Conservation (phyloP, 768 basidiomycete species). For the Boletus pseudopeckii region DNA sequence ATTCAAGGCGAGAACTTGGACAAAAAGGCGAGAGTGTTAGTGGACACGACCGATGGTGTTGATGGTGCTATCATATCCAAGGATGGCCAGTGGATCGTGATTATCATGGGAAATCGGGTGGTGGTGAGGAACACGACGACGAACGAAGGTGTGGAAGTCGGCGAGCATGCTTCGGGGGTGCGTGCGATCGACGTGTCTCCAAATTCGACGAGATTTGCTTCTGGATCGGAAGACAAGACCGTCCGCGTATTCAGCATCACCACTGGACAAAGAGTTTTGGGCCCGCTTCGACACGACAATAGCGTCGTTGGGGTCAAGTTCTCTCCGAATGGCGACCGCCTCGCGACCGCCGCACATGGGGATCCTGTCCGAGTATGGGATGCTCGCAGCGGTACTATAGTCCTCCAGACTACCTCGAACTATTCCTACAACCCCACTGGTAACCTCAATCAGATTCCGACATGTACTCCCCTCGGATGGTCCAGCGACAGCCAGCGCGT, state of each 20-base stretch:
- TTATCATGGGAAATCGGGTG: neutral
- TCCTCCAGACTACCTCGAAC: neutral
- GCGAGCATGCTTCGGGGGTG: neutral
- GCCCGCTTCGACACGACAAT: neutral
- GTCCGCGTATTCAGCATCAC: slow-evolving; percentile 5
- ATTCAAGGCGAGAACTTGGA: neutral
- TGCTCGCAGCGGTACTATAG: neutral
- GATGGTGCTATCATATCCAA: slow-evolving; percentile 1
- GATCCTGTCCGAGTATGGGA: slow-evolving; percentile 5
- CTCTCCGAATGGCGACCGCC: neutral
- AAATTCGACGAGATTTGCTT: slow-evolving; percentile 7
- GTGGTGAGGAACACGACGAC: slow-evolving; percentile 2
- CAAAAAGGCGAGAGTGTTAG: neutral
- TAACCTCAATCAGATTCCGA: neutral
- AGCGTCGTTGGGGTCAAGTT: slow-evolving; percentile 4
- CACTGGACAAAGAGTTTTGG: neutral
- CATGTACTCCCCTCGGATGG: neutral
- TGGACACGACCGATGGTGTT: neutral
- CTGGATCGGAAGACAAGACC: slow-evolving; percentile 8
- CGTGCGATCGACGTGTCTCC: slow-evolving; percentile 9
- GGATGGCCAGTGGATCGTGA: slow-evolving; percentile 9
- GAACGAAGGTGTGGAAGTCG: neutral
- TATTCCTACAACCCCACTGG: too few relatives aligned
- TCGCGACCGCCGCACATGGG: neutral
- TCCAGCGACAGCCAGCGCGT: neutral